Evolutionary conservation across 306 rosid species (phyloP).

Genomic region (Arachis stenosperma): DNA sequence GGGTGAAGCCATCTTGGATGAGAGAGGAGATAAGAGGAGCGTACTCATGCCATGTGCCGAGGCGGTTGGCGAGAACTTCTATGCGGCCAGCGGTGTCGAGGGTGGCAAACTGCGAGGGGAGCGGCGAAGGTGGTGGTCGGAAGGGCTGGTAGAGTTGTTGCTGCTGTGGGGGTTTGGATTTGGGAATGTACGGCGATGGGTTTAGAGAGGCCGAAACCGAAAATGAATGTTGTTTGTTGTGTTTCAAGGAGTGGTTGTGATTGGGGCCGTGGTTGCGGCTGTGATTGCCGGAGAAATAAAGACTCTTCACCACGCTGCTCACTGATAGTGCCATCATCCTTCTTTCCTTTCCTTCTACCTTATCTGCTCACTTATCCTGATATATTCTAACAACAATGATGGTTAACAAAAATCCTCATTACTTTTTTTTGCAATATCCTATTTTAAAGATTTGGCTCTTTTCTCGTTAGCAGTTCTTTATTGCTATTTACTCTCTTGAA

Average conservation of each 20-base stretch:
- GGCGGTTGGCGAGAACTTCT: slow-evolving; percentile 66
- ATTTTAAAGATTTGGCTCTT: too few species aligned
- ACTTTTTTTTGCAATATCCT: too few species aligned
- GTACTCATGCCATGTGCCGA: slow-evolving; percentile 82
- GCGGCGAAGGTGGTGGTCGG: slow-evolving; percentile 70
- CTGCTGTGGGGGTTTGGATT: neutral
- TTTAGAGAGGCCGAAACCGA: slow-evolving; percentile 21
- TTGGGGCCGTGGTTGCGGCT: neutral
- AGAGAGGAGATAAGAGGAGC: slow-evolving; percentile 75
- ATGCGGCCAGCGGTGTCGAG: slow-evolving; percentile 62
- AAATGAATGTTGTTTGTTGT: neutral
- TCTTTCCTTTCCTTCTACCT: neutral
- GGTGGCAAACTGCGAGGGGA: slow-evolving; percentile 52
- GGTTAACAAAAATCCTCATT: too few species aligned
- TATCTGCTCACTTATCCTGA: neutral
- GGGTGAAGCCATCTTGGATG: slow-evolving; percentile 70
- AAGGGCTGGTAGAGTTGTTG: slow-evolving; percentile 82
- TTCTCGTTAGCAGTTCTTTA: too few species aligned
- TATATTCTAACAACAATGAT: too few species aligned
- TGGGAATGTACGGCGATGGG: slow-evolving; percentile 2
- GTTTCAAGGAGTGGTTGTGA: neutral
- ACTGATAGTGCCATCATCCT: neutral
- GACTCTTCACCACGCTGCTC: neutral
- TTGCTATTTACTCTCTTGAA: too few species aligned
- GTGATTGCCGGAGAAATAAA: neutral